Evolutionary conservation across 306 rosid species (phyloP).

Genomic region (Fragaria iinumae): DNA sequence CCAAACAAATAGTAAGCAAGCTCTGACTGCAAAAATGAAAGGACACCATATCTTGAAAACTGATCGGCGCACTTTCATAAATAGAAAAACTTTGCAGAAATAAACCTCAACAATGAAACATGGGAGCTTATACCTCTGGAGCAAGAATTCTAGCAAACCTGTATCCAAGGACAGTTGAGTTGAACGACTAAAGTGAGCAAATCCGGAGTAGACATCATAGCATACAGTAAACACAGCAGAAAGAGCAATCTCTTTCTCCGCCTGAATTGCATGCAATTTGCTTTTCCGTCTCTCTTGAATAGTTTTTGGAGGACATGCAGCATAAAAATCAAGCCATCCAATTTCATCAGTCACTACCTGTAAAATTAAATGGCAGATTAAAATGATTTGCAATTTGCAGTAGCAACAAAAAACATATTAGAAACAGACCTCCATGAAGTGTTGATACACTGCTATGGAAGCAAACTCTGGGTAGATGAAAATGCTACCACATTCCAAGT

Average conservation of each 20-base stretch:
- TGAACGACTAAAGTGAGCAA: constrained; percentile 62
- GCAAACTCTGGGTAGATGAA: constrained; percentile 59
- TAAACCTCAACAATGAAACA: neutral
- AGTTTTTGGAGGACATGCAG: constrained; percentile 35
- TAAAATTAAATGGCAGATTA: constrained; percentile 14
- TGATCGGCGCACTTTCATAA: constrained; percentile 14
- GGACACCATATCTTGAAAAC: constrained; percentile 13
- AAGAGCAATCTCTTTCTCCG: constrained; percentile 62
- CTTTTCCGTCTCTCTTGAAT: constrained; percentile 42
- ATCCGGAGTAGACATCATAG: constrained; percentile 68
- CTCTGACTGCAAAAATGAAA: constrained; percentile 46
- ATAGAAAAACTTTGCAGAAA: constrained; percentile 11
- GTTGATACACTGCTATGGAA: constrained; percentile 46
- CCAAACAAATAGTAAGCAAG: constrained; percentile 57
- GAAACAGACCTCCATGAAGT: constrained; percentile 67
- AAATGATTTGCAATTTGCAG: constrained; percentile 10
- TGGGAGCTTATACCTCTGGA: constrained; percentile 42
- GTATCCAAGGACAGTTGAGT: constrained; percentile 53
- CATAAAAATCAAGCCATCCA: constrained; percentile 72
- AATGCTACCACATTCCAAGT: constrained; percentile 72
- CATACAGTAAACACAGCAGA: constrained; percentile 52
- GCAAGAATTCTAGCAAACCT: constrained; percentile 51
- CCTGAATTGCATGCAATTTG: constrained; percentile 48
- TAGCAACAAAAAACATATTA: neutral
- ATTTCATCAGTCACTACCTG: constrained; percentile 68